Evolutionary conservation across 768 basidiomycete genomes (phyloP).

Genomic region (Ramaria rubella): DNA sequence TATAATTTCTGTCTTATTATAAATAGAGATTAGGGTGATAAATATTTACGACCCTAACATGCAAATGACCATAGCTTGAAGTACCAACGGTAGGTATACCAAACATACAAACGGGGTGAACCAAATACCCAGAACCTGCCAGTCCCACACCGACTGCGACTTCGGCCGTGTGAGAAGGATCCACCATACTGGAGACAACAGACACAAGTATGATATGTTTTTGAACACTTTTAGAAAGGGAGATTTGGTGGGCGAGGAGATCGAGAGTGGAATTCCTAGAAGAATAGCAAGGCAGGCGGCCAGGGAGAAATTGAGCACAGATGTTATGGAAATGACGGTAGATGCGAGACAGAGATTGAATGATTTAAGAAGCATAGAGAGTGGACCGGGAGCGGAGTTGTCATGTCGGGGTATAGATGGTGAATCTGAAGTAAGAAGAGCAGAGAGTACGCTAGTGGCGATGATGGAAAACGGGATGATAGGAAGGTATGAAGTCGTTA

Average conservation of each 20-base stretch:
- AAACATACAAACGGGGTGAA: conserved; percentile 75
- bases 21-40: too few relatives aligned
- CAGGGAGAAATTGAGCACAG: conserved; percentile 90
- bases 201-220: conserved; percentile 35
- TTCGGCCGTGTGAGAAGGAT: conserved; percentile 39
- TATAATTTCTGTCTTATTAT: too few relatives aligned
- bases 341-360: conserved; percentile 81
- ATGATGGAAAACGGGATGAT: conserved; percentile 2
- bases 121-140: conserved; percentile 78
- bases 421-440: conserved; percentile 6
- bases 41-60: conserved; percentile 3
- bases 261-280: conserved; percentile 57
- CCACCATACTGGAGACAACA: conserved; percentile 54
- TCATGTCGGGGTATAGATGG: neutral
- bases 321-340: conserved; percentile 75
- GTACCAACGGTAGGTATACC: conserved; percentile 67
- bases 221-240: conserved; percentile 4
- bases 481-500: conserved; percentile 5
- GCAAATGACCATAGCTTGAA: conserved; percentile 62
- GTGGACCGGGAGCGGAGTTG: conserved; percentile 21
- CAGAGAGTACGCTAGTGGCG: conserved; percentile 9
- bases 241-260: conserved; percentile 21
- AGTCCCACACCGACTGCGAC: conserved; percentile 56
- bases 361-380: conserved; percentile 52
- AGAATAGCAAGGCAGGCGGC: conserved; percentile 63